Evolutionary conservation across 345 rosid genomes (phyloP), one percentile per base, ranked within the genome.

Genomic region (Heritiera fomes): DNA sequence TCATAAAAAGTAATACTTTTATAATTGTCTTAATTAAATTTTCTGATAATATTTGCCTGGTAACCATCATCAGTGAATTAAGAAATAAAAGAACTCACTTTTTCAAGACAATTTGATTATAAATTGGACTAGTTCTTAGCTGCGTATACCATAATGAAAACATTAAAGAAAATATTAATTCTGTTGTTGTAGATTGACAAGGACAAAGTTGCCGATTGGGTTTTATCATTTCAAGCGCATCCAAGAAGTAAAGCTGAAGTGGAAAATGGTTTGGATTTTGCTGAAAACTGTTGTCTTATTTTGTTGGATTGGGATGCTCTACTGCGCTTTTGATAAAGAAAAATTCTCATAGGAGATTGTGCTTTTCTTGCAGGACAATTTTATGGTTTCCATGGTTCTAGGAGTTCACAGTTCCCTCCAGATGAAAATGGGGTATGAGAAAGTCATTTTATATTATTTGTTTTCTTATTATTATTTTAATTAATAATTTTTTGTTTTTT

Each of bases 331-430:
- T 58, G 59, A 53, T 52, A 10, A 56, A 78, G 55, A 72, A 34
- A 55, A 34, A 47, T 30, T 77, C 76, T 73, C 2, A 14, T 1
- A 63, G 66, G 80, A 74, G 38, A 20, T 15, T 79, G 8, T 81
- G 77, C 28, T 45, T 64, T 68, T 56, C 67, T 61, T 87, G 80
- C 85, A 95, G 99, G 96, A 67, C 88, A 94, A 80, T 94, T 94
- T 73, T 94, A 87, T 17, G 99, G 99, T 56, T 94, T 96, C 81
- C 83, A 79, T 32, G 97, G 98, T 63, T 94, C 98, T 20, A 78
- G 88, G 69, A 88, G 89, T 76, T 96, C 99, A 47, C 92, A 91
- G 84, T 88, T 87, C 84, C 87, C 88, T 65, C 67, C 77, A 11
- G 86, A 84, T 65, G 82, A 79, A 55, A 83, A 87, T 69, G 88